Conservation (phyloP, 1,139 yeast species). For the Yamadazyma membranifaciens region DNA sequence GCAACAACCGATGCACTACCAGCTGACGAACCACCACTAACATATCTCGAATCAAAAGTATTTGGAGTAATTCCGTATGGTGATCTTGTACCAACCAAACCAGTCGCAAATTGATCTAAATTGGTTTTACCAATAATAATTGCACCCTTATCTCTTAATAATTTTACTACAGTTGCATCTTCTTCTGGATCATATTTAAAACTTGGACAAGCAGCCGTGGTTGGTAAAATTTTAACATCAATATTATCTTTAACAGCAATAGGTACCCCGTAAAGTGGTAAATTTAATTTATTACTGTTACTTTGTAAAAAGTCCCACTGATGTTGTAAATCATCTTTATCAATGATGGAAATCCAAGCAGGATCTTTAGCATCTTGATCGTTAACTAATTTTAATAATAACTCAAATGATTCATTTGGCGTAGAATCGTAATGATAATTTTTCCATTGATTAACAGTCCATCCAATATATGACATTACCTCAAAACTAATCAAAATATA, state of each 20-base stretch:
- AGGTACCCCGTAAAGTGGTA: slow-evolving; percentile 88
- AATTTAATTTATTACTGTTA: slow-evolving; percentile 45
- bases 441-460: slow-evolving; percentile 62
- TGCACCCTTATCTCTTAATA: slow-evolving; percentile 81
- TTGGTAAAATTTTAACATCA: slow-evolving; percentile 75
- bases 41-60: slow-evolving; percentile 72
- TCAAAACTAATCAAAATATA: no score
- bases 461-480: slow-evolving; percentile 23
- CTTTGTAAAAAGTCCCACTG: slow-evolving; percentile 82
- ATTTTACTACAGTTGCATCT: slow-evolving; percentile 72
- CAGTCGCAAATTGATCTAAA: slow-evolving; percentile 95
- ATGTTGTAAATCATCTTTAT: slow-evolving; percentile 56
- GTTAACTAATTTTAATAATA: slow-evolving; percentile 46
- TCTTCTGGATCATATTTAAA: slow-evolving; percentile 62
- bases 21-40: slow-evolving; percentile 92
- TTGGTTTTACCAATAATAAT: slow-evolving; percentile 90
- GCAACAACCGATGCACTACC: slow-evolving; percentile 94
- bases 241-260: slow-evolving; percentile 93
- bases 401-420: slow-evolving; percentile 57
- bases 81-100: slow-evolving; percentile 90
- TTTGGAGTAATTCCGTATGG: slow-evolving; percentile 89
- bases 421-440: slow-evolving; percentile 63
- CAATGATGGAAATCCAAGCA: slow-evolving; percentile 85
- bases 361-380: slow-evolving; percentile 59
- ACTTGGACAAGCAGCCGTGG: slow-evolving; percentile 96